These are phyloP conservation scores for Trebouxiophyceae sp. DNA, from an alignment of 163 green algal genomes.

Conservation along the genomic window DNA sequence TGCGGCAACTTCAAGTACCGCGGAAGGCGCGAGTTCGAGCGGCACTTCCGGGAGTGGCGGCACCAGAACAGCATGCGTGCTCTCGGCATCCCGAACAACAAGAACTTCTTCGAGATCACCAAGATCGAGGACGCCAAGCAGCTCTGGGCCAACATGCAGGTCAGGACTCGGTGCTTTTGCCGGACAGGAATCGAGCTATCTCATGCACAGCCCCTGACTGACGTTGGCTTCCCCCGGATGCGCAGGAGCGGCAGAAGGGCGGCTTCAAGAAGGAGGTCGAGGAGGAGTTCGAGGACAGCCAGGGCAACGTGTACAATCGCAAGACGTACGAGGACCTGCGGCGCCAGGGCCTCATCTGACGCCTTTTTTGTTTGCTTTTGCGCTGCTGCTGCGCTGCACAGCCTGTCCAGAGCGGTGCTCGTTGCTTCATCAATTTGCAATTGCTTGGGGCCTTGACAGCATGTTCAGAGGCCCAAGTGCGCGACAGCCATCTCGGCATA, in stretches of 20 bases:
- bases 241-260: constrained; percentile 25
- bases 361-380: too few species aligned
- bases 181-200: too few species aligned
- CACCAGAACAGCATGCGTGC: constrained; percentile 90
- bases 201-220: not conserved
- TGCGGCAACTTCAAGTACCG: constrained; percentile 92
- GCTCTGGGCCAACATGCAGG: constrained; percentile 73
- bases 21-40: constrained; percentile 90
- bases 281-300: constrained; percentile 92
- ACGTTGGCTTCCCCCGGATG: too few species aligned
- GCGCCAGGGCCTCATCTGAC: constrained; percentile 81
- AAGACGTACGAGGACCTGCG: constrained; percentile 88
- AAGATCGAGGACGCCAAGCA: constrained; percentile 77
- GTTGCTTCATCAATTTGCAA: too few species aligned
- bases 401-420: too few species aligned
- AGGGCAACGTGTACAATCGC: constrained; percentile 94
- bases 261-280: constrained; percentile 73
- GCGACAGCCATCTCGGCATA: not conserved
- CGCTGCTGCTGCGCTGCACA: too few species aligned
- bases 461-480: too few species aligned
- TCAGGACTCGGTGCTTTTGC: too few species aligned
- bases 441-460: too few species aligned
- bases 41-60: constrained; percentile 80
- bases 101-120: constrained; percentile 92
- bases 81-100: constrained; percentile 94